Conservation (phyloP, 805 yeast genomes). For the Priceomyces carsonii region DNA sequence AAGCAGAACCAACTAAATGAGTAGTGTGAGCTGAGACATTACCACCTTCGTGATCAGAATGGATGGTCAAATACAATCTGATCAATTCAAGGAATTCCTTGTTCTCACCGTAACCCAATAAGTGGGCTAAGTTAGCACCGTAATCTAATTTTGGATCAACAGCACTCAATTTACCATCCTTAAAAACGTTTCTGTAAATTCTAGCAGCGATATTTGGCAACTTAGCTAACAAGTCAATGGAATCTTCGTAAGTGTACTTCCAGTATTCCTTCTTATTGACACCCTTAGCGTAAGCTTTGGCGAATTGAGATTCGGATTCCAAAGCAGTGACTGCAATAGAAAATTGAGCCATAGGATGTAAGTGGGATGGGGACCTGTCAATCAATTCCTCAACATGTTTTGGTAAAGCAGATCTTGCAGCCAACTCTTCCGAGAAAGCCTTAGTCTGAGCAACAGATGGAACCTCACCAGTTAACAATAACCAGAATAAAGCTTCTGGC, state of each 20-base stretch:
- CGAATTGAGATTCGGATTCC: slow-evolving; percentile 70
- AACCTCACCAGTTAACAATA: slow-evolving; percentile 69
- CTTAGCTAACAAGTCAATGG: slow-evolving; percentile 66
- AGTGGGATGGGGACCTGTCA: slow-evolving; percentile 61
- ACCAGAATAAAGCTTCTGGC: slow-evolving; percentile 81
- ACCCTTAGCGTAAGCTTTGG: slow-evolving; percentile 70
- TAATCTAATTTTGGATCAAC: slow-evolving; percentile 61
- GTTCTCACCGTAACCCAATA: slow-evolving; percentile 61
- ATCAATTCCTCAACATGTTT: slow-evolving; percentile 59
- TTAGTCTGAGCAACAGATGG: slow-evolving; percentile 63
- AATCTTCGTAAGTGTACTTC: slow-evolving; percentile 75
- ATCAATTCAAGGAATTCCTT: slow-evolving; percentile 66
- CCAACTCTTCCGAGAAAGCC: slow-evolving; percentile 59
- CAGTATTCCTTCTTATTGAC: slow-evolving; percentile 70
- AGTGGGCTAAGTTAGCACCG: slow-evolving; percentile 67
- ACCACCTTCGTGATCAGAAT: slow-evolving; percentile 85
- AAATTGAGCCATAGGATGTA: slow-evolving; percentile 86
- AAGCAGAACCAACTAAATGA: slow-evolving; percentile 79
- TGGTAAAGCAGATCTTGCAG: slow-evolving; percentile 66
- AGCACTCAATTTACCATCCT: slow-evolving; percentile 58
- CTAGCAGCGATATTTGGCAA: slow-evolving; percentile 75
- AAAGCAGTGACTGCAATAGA: slow-evolving; percentile 74
- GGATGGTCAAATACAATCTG: slow-evolving; percentile 72
- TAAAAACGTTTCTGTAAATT: slow-evolving; percentile 64
- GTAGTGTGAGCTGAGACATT: slow-evolving; percentile 82